Evolutionary conservation across 345 rosid genomes (phyloP), one percentile per base, ranked within the genome.

Genomic region (Hibiscus trionum): DNA sequence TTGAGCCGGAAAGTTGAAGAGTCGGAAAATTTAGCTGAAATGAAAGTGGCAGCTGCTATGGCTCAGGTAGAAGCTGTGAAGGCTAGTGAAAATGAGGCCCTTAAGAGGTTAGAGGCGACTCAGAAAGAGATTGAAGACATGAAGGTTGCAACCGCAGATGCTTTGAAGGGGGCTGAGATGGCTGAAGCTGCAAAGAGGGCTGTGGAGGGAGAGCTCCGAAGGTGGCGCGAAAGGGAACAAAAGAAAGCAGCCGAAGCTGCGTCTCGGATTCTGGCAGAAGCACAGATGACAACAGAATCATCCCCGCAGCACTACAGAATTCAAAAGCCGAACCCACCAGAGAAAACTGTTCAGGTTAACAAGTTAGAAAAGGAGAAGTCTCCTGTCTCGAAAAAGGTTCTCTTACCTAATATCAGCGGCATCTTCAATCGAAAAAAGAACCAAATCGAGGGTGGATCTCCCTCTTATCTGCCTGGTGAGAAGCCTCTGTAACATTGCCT

Each of bases 11-110:
- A 91, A 82, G 95, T 88, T 24, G 88, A 86, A 73, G 89, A 90
- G 72, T 88, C 88, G 1, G 86, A 88, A 64, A 82, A 77, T 65
- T 81, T 94, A 75, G 87, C 96, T 10, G 96, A 94, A 76, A 88
- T 91, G 96, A 88, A 88, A 87, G 97, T 91, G 81, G 88, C 88
- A 10, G 98, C 97, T 72, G 96, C 98, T 72, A 52, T 91, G 83
- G 97, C 98, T 52, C 96, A 94, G 84, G 93, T 88, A 66, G 96
- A 94, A 83, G 97, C 97, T 17, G 93, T 94, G 75, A 91, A 73
- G 84, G 98, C 98, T 63, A 88, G 98, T 26, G 98, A 94, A 81
- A 88, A 84, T 49, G 97, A 94, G 81, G 88, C 93, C 8, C 62
- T 85, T 66, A 90, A 88, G 88, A 91, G 84, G 81, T 78, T 88